phyloP scores from a whole-genome alignment of 164 flowering plant species.

The Umbilicus rupestris region DNA sequence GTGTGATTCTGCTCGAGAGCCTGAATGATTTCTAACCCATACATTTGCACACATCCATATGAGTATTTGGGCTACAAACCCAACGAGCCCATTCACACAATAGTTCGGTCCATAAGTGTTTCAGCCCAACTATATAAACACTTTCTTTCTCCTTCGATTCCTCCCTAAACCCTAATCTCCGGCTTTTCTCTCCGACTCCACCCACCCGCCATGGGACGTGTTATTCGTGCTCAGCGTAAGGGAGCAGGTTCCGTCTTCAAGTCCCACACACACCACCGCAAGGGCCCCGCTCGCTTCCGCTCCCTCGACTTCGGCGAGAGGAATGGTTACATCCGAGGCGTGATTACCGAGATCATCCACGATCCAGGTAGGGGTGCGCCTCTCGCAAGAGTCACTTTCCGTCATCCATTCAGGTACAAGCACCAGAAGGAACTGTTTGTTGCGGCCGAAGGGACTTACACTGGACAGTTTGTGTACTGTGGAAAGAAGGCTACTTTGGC shows the following conservation, averaged over 20 bases:
- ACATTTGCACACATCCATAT: too few species aligned
- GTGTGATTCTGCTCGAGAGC: too few species aligned
- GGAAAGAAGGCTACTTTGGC: constrained; percentile 48
- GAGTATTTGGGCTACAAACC: too few species aligned
- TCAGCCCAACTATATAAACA: background rate
- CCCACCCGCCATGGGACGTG: constrained; percentile 24
- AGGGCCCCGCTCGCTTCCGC: constrained; percentile 52
- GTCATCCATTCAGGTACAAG: constrained; percentile 53
- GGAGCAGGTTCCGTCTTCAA: constrained; percentile 44
- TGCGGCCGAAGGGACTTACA: constrained; percentile 58
- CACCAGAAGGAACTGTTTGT: constrained; percentile 57
- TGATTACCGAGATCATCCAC: constrained; percentile 40
- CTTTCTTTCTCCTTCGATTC: background rate
- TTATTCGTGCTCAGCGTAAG: constrained; percentile 35
- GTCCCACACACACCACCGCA: constrained; percentile 46
- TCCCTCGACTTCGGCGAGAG: constrained; percentile 53
- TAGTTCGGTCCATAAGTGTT: too few species aligned
- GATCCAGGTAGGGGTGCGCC: constrained; percentile 63
- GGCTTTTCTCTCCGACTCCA: too few species aligned
- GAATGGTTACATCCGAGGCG: constrained; percentile 50
- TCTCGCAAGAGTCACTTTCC: constrained; percentile 40
- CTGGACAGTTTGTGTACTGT: constrained; percentile 53
- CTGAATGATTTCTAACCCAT: too few species aligned
- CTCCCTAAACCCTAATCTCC: constrained; percentile 1
- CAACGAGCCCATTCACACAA: too few species aligned